Evolutionary conservation across 192 early-diverging fungal genomes (phyloP).

Genomic region (Chytriomyces sp.): DNA sequence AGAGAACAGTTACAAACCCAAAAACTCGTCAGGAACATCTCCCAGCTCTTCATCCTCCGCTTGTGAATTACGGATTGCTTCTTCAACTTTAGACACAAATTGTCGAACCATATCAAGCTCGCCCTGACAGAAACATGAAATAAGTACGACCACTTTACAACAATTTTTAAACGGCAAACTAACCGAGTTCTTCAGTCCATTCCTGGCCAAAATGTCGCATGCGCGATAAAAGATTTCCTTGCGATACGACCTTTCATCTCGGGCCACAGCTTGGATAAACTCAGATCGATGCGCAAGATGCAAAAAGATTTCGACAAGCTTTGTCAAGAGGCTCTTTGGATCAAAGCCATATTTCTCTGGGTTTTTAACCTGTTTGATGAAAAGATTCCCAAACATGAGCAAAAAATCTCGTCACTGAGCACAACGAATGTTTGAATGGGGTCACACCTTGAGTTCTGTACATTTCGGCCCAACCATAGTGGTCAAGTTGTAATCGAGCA

Average conservation of each 20-base stretch:
- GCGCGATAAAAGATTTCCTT: constrained; percentile 82
- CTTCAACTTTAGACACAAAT: constrained; percentile 80
- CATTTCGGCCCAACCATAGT: constrained; percentile 90
- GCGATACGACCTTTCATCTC: constrained; percentile 84
- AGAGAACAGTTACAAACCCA: constrained; percentile 52
- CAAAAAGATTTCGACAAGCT: constrained; percentile 85
- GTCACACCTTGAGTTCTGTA: constrained; percentile 80
- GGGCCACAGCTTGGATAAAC: constrained; percentile 83
- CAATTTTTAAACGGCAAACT: constrained; percentile 5
- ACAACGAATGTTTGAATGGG: constrained; percentile 22
- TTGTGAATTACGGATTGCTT: constrained; percentile 61
- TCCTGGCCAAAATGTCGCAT: constrained; percentile 62
- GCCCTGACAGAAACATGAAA: constrained; percentile 35
- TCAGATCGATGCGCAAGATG: constrained; percentile 66
- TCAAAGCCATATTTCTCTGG: constrained; percentile 89
- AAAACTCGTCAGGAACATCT: constrained; percentile 86
- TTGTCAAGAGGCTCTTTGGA: constrained; percentile 79
- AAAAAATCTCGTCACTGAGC: neutral
- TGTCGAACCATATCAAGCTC: constrained; percentile 64
- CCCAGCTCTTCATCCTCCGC: constrained; percentile 81
- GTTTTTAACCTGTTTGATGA: constrained; percentile 66
- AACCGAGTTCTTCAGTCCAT: constrained; percentile 64
- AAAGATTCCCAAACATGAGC: constrained; percentile 22
- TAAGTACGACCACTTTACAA: too few relatives aligned
- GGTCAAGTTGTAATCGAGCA: constrained; percentile 94